Percentiles rank a stretch among this genome's conserved stretches.
Conservation (phyloP, 106 monocot species). For the Narthecium ossifragum region DNA sequence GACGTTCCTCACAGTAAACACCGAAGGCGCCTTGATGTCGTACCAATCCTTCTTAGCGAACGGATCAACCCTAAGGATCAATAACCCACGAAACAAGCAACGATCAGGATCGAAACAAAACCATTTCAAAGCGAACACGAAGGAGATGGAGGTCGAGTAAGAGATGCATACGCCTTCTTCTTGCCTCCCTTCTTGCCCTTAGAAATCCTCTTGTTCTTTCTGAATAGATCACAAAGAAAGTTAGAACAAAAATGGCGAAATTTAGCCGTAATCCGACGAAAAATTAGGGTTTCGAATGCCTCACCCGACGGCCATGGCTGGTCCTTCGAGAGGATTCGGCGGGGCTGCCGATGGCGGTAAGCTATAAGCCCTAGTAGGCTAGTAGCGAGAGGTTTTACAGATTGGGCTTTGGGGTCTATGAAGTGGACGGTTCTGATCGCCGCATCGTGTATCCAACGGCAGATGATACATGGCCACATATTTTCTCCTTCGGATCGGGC, state of each 20-base stretch:
- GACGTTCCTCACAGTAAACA: slow-evolving; percentile 60
- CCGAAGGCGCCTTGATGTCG: slow-evolving; percentile 87
- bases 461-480: too few relatives aligned
- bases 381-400: not conserved
- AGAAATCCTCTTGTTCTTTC: slow-evolving; percentile 48
- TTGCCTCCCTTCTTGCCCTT: slow-evolving; percentile 47
- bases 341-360: not conserved
- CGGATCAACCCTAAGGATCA: slow-evolving; percentile 62
- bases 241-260: not conserved
- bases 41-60: slow-evolving; percentile 98
- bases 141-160: not conserved
- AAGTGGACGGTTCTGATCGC: too few relatives aligned
- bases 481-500: too few relatives aligned
- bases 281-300: not conserved
- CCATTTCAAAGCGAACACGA: too few relatives aligned
- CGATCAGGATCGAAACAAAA: not conserved
- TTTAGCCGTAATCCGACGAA: too few relatives aligned
- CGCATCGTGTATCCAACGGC: too few relatives aligned
- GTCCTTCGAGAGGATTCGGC: not conserved
- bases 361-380: not conserved
- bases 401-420: too few relatives aligned
- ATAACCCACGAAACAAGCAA: not conserved
- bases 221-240: not conserved
- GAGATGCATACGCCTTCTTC: slow-evolving; percentile 30
- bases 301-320: slow-evolving; percentile 43